Base-by-base conservation (phyloP, 1,139 yeast genomes). In the Candida sojae region DNA sequence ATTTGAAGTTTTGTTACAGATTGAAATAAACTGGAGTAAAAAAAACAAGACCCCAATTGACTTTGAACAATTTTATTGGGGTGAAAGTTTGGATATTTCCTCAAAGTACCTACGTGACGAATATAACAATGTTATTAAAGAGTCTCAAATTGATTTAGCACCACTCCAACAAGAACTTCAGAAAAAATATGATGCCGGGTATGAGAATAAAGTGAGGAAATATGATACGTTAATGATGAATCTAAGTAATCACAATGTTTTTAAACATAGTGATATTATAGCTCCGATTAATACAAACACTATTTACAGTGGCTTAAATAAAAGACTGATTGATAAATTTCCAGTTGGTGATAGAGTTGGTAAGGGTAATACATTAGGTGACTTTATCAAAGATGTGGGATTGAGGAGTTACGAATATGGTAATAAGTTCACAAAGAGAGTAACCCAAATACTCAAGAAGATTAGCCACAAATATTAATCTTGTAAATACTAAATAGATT, bases 201-300 rank as follows among this genome's bases (percentile, higher is more conserved):
- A 64, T 50, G 60, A 65, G 43, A 28, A 34, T 1, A 57, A 57
- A 37, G 55, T 63, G 2, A 21, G 39, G 1, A 55, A 48, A n/a
- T 66, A 63, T 45, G 38, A 50, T 5, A 26, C 39, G 5, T 46
- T 73, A 7, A 39, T 61, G 3, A 34, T 43, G 5, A 12, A 44
- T 3, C 47, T 73, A 32, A 49, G 59, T 6, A 38, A 52, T 2
- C 57, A 64, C 7, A 44, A 54, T 0, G 63, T 73, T 0, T 61
- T 64, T 46, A 63, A 66, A 48, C 79, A 75, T 53, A 62, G 73
- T 2, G 77, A 74, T 44, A 51, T 75, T 7, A 68, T 46, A 8
- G 7, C 47, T 25, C 47, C 50, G 26, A 9, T 46, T 39, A 29
- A 33, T 29, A n/a, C 39, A 10, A 37, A 28, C 4, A 12, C 39